phyloP scores from a whole-genome alignment of 768 basidiomycete genomes.

The Coprinopsis strossmayeri region DNA sequence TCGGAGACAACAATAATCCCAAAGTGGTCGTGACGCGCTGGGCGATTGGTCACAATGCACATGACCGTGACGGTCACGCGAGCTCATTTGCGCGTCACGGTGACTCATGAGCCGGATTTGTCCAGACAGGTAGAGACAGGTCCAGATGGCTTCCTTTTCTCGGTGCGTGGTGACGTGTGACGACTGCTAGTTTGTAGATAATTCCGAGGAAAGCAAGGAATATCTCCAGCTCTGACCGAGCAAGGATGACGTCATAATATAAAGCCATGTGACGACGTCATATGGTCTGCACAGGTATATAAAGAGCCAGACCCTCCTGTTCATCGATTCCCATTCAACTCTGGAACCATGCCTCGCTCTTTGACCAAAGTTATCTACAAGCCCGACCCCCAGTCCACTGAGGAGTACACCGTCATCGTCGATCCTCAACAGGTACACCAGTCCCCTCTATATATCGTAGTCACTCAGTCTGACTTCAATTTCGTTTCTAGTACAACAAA shows the following conservation, averaged over 20 bases:
- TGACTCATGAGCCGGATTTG: too few relatives aligned
- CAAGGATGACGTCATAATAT: too few relatives aligned
- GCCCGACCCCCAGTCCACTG: constrained; percentile 62
- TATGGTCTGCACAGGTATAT: too few relatives aligned
- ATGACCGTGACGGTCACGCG: constrained; percentile 7
- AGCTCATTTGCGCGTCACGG: too few relatives aligned
- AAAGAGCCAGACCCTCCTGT: constrained; percentile 8
- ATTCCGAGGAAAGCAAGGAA: too few relatives aligned
- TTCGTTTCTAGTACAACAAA: constrained; percentile 57
- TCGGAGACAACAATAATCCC: neutral
- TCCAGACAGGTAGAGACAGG: too few relatives aligned
- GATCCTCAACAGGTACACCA: constrained; percentile 57
- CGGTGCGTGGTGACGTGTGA: too few relatives aligned
- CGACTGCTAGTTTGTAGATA: too few relatives aligned
- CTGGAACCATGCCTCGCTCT: constrained; percentile 36
- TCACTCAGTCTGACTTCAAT: constrained; percentile 10
- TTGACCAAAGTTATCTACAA: constrained; percentile 76
- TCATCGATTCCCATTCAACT: constrained; percentile 6
- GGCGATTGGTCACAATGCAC: constrained; percentile 1
- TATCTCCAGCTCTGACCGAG: too few relatives aligned
- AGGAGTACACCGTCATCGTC: constrained; percentile 69
- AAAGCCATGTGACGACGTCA: too few relatives aligned
- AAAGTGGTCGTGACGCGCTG: neutral
- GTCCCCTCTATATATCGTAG: neutral
- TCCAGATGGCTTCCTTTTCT: neutral